Evolutionary conservation across 83 land plant species (phyloP), one percentile per base, ranked within the genome.

Genomic region (Picea abies): DNA sequence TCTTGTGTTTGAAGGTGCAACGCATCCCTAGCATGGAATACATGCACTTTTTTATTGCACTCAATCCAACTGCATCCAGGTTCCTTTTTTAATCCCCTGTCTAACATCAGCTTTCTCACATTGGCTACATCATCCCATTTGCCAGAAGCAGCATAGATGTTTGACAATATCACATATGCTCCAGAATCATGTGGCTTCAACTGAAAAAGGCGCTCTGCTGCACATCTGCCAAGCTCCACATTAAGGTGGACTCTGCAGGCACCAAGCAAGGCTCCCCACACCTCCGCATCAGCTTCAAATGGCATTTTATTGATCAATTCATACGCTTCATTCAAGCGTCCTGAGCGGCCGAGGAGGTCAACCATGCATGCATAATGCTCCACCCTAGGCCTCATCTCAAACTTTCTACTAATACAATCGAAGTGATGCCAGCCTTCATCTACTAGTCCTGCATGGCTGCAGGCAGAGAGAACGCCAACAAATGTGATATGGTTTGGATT

Each of bases 341-440:
- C 90, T 4, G 84, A 79, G 20, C 90, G 87, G 41, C 90, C 90
- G 12, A 88, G 71, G 1, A 88, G 85, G 79, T 88, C 90, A 14
- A 88, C 90, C 87, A 88, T 81, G 80, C 90, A 88, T 22, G 84
- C 80, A 79, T 65, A 88, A 62, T 88, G 90, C 41, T 88, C 90
- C 69, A 89, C 81, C 49, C 80, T 79, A 17, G 91, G 89, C 6
- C 22, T 60, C 20, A 86, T 84, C 29, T 61, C 47, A 77, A 79
- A 87, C 49, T 78, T 58, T 41, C 82, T 82, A 66, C 65, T 80
- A 86, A 89, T 89, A 47, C 70, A 8, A 64, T 80, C 63, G 65
- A 87, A 89, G 82, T 87, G 86, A 9, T 80, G 15, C 26, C 25
- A 35, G 2, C 91, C 91, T 73, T 89, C 77, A 12, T 87, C 78